These are phyloP conservation scores for Penicillium longicatenatum DNA, from an alignment of 495 filamentous ascomycete species.

Conservation along the genomic window DNA sequence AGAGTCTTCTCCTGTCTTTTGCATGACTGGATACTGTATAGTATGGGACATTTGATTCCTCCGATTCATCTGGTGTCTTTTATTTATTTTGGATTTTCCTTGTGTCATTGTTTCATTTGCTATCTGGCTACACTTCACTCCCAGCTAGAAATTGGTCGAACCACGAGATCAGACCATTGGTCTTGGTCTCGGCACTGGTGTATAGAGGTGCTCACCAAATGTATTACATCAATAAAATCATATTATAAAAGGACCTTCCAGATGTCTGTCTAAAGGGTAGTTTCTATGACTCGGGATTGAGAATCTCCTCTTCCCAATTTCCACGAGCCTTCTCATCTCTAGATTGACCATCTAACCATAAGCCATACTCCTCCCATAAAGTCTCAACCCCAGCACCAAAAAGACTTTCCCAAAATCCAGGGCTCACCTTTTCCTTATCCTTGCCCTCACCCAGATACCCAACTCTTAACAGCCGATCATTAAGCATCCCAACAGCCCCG, in stretches of 20 bases:
- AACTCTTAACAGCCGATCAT: constrained; percentile 64
- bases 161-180: constrained; percentile 9
- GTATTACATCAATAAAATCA: constrained; percentile 29
- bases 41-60: constrained; percentile 42
- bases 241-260: neutral
- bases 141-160: constrained; percentile 20
- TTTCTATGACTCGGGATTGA: constrained; percentile 19
- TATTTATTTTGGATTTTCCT: constrained; percentile 25
- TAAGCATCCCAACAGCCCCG: constrained; percentile 72
- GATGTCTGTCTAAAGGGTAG: neutral
- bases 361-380: constrained; percentile 74
- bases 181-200: constrained; percentile 19
- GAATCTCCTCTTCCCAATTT: constrained; percentile 36
- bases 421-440: constrained; percentile 27
- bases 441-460: constrained; percentile 42
- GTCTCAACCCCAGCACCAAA: constrained; percentile 65
- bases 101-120: constrained; percentile 16
- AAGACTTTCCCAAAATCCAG: constrained; percentile 70
- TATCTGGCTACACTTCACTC: constrained; percentile 21
- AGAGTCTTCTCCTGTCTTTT: constrained; percentile 28
- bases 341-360: constrained; percentile 33
- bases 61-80: constrained; percentile 42
- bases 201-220: constrained; percentile 29
- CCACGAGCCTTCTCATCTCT: constrained; percentile 11
- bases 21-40: constrained; percentile 47